A percentile compares a stretch with the other conserved stretches of the same genome.
phyloP scores from a whole-genome alignment of 441 rosid genomes.

The Populus hybrid region DNA sequence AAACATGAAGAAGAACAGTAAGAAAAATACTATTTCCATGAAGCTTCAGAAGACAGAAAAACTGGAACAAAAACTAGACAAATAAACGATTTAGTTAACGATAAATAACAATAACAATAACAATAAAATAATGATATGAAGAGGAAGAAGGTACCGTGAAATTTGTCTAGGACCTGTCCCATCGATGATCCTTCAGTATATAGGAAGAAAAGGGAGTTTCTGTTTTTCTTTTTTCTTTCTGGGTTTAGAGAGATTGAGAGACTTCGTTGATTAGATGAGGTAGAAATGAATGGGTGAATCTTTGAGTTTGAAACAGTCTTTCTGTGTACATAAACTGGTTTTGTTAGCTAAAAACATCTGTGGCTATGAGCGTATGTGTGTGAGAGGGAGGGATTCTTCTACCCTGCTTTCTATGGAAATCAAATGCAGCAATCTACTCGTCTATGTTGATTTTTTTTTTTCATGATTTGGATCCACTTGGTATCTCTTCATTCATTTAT shows the following conservation, averaged over 20 bases:
- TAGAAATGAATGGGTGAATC: neutral
- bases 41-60: neutral
- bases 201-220: neutral
- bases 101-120: neutral
- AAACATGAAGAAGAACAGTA: neutral
- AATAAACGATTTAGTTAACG: neutral
- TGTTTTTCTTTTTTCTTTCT: neutral
- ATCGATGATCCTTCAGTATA: neutral
- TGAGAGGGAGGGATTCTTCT: neutral
- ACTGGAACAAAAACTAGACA: neutral
- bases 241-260: neutral
- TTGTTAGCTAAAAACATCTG: neutral
- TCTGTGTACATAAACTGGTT: neutral
- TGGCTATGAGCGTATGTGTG: neutral
- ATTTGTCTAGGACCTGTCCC: conserved; percentile 20
- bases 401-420: neutral
- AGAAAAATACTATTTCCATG: neutral
- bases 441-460: neutral
- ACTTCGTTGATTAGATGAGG: neutral
- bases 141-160: conserved; percentile 12
- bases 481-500: neutral
- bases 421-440: neutral
- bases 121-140: neutral
- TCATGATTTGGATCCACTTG: neutral
- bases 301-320: neutral